These are phyloP conservation scores for Pelargonium cotyledonis DNA, from an alignment of 441 rosid genomes.

Conservation along the genomic window DNA sequence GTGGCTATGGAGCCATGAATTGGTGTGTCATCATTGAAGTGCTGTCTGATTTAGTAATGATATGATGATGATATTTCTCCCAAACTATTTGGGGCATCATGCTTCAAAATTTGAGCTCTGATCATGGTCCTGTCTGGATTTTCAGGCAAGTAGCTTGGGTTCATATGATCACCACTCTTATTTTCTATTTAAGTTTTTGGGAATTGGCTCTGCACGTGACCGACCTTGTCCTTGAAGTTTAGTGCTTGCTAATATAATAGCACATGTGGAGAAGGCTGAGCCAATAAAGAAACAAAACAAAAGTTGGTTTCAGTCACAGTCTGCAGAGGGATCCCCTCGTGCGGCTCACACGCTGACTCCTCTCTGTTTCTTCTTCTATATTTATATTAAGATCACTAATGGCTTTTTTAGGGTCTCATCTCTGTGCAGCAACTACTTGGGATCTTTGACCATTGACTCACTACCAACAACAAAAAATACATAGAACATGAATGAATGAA, in stretches of 20 bases:
- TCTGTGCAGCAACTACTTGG: constrained; percentile 3
- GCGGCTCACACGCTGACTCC: constrained; percentile 63
- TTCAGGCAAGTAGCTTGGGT: constrained; percentile 6
- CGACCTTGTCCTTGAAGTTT: constrained; percentile 6
- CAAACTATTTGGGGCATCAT: background rate
- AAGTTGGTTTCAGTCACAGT: constrained; percentile 17
- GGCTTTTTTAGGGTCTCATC: constrained; percentile 5
- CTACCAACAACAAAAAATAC: constrained; percentile 15
- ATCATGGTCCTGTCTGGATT: constrained; percentile 1
- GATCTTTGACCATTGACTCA: constrained; percentile 43
- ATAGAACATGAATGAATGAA: background rate
- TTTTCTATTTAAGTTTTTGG: constrained; percentile 2
- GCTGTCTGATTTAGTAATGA: constrained; percentile 3
- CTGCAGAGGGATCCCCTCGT: constrained; percentile 56
- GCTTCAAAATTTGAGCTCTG: constrained; percentile 8
- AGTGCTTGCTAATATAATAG: constrained; percentile 9
- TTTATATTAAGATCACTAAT: constrained; percentile 1
- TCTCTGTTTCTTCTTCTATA: constrained; percentile 23
- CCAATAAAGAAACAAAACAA: constrained; percentile 11
- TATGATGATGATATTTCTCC: constrained; percentile 2
- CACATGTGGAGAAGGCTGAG: constrained; percentile 18
- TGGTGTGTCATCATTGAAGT: background rate
- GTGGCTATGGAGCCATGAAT: background rate
- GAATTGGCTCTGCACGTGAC: constrained; percentile 28
- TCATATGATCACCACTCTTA: constrained; percentile 1